Evolutionary conservation across 2,329 filamentous ascomycete genomes (phyloP), one percentile per base, ranked within the genome.

Genomic region (Trichoderma koningiopsis): DNA sequence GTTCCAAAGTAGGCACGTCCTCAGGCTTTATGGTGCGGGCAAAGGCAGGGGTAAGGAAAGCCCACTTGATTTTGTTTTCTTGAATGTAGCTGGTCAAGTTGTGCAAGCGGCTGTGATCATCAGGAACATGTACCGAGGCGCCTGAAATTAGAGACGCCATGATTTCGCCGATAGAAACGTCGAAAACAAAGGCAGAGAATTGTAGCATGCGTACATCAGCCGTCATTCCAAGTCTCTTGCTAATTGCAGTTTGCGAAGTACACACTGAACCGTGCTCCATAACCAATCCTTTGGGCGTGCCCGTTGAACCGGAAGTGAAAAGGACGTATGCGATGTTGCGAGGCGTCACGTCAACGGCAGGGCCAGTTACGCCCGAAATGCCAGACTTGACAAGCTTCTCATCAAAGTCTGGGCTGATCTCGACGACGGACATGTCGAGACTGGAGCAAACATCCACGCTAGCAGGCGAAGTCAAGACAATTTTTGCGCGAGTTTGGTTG

Each of bases 371-470:
- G 4, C 67, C 11, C 0, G 55, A 14, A 22, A 49, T 27, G 19
- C 49, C 29, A 3, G 31, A 16, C 40, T 69, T 40, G 4, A 19
- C 19, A 43, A 61, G 64, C 57, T 56, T 53, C 60, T 35, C 56
- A 14, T 68, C 29, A 27, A 53, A 64, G 27, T 57, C 24, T 19
- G 40, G 35, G 1, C 66, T 35, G 0, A 71, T 64, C 47, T 74
- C 69, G 1, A 72, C 33, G 14, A 71, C 47, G 29, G 47, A 22
- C 16, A 58, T 29, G 10, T 62, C 66, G 2, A 74, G 71, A 10
- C 70, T 13, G 10, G 68, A 19, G 47, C 77, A 75, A 8, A 76
- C 69, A 16, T 70, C 66, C 5, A 40, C 31, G n/a, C 72, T 71
- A 0, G 71, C 72, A 1, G 65, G 66, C 0, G 70, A 72, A 19